Conservation (phyloP, 345 rosid species). For the Brassica juncea region DNA sequence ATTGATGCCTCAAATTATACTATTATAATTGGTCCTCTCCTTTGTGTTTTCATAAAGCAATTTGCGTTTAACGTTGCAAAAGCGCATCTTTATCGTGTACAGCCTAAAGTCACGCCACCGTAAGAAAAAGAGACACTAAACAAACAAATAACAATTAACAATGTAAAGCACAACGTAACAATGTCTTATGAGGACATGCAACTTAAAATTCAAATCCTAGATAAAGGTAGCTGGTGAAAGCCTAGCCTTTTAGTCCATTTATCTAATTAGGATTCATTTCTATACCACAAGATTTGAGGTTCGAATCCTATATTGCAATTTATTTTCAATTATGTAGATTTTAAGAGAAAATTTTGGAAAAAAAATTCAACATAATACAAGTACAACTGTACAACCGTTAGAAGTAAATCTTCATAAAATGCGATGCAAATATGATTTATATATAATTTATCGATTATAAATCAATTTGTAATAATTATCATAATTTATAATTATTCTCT, state of each 20-base stretch:
- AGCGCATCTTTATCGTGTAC: constrained; percentile 40
- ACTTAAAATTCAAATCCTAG: neutral
- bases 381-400: neutral
- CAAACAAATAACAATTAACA: neutral
- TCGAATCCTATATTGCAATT: neutral
- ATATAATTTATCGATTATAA: neutral
- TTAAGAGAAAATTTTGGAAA: neutral
- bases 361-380: too few relatives aligned
- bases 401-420: neutral
- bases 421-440: neutral
- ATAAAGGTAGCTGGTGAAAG: neutral
- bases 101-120: constrained; percentile 20
- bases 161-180: neutral
- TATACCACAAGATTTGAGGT: too few relatives aligned
- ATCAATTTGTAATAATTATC: neutral
- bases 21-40: constrained; percentile 4
- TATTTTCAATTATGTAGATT: neutral
- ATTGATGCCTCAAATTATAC: constrained; percentile 32
- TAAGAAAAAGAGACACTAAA: neutral
- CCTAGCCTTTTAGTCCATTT: neutral
- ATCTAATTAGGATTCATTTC: neutral
- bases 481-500: neutral
- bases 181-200: neutral
- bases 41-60: constrained; percentile 28
- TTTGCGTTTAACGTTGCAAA: constrained; percentile 31